These are phyloP conservation scores for Multifurca ochricompacta DNA, from an alignment of 768 basidiomycete species.

Conservation along the genomic window DNA sequence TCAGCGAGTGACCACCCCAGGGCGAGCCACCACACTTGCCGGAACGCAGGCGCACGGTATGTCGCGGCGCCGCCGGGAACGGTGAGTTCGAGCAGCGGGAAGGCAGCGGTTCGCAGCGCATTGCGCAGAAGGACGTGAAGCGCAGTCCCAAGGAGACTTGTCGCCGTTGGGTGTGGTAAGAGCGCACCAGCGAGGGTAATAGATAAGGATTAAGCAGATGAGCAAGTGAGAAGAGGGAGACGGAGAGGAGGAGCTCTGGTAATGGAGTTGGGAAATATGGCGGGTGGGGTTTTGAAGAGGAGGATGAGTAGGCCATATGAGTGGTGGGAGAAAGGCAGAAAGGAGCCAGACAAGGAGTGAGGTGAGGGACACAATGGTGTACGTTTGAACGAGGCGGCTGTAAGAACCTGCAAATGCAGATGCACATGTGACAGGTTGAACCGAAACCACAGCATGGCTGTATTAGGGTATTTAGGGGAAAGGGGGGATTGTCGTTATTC, in stretches of 20 bases:
- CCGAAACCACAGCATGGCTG: too few species aligned
- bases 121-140: slow-evolving; percentile 46
- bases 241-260: slow-evolving; percentile 55
- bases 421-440: too few species aligned
- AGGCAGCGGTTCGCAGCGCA: slow-evolving; percentile 44
- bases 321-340: slow-evolving; percentile 42
- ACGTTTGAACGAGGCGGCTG: slow-evolving; percentile 42
- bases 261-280: slow-evolving; percentile 53
- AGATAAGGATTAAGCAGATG: slow-evolving; percentile 46
- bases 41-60: slow-evolving; percentile 51
- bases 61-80: slow-evolving; percentile 40
- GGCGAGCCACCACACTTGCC: slow-evolving; percentile 68
- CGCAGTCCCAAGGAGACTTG: slow-evolving; percentile 33
- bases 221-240: slow-evolving; percentile 53
- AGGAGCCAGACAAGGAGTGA: slow-evolving; percentile 39
- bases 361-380: slow-evolving; percentile 26
- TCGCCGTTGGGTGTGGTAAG: slow-evolving; percentile 28
- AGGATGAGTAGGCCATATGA: slow-evolving; percentile 35
- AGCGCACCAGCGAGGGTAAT: slow-evolving; percentile 31
- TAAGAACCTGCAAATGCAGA: slow-evolving; percentile 64
- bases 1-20: slow-evolving; percentile 71
- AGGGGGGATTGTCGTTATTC: not conserved
- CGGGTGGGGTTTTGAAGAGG: slow-evolving; percentile 33
- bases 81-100: slow-evolving; percentile 46
- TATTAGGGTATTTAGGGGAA: too few species aligned